A percentile compares a stretch with the other conserved stretches of the same genome.
phyloP scores from a whole-genome alignment of 495 filamentous ascomycete genomes.

The Apiosordaria backusii region DNA sequence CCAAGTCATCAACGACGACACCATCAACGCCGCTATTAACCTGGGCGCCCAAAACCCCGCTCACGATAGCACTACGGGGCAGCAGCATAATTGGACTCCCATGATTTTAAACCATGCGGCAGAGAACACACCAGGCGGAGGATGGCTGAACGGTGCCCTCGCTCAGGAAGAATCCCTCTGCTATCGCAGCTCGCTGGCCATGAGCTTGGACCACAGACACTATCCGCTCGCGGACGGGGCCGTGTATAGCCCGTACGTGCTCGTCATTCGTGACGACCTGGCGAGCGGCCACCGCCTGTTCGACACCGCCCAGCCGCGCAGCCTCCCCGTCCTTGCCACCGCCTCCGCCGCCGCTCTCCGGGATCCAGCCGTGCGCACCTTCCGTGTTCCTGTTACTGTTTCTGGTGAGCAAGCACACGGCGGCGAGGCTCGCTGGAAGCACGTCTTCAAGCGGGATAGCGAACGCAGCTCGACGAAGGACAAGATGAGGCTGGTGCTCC shows the following conservation, averaged over 20 bases:
- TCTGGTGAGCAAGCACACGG: too few species aligned
- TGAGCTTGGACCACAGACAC: constrained; percentile 42
- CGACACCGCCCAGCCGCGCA: neutral
- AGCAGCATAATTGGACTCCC: neutral
- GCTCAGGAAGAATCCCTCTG: constrained; percentile 64
- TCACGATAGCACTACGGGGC: too few species aligned
- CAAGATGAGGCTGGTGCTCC: constrained; percentile 57
- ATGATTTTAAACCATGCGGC: constrained; percentile 61
- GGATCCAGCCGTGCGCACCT: neutral
- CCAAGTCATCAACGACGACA: neutral
- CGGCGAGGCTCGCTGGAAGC: neutral
- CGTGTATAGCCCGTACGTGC: constrained; percentile 55
- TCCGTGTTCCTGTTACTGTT: too few species aligned
- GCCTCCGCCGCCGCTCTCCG: constrained; percentile 51
- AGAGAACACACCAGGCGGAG: constrained; percentile 46
- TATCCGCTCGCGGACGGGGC: constrained; percentile 49
- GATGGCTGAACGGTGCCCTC: constrained; percentile 49
- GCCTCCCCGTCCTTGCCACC: constrained; percentile 39
- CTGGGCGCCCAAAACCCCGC: neutral
- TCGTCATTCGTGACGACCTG: constrained; percentile 50
- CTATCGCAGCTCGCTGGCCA: constrained; percentile 55
- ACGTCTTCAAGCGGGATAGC: constrained; percentile 26
- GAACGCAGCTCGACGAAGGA: constrained; percentile 47
- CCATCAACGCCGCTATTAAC: neutral
- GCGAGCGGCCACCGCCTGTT: constrained; percentile 38